Evolutionary conservation across 2,329 filamentous ascomycete species (phyloP), one percentile per base, ranked within the genome.

Genomic region (Botrytis medusae): DNA sequence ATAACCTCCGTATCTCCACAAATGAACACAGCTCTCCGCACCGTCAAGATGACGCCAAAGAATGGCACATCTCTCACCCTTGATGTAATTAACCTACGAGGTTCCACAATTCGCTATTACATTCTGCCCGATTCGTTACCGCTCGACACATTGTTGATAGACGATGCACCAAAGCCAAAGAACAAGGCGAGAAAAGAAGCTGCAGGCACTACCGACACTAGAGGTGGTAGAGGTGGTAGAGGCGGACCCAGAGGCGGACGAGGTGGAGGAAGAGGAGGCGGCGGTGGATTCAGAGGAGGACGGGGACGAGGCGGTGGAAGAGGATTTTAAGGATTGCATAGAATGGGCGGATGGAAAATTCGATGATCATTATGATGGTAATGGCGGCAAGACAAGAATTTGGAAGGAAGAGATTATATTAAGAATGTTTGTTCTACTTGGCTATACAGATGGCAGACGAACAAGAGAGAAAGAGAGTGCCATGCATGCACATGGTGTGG

Each of bases 151-250:
- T 88, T 99, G 71, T 88, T 99, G 75, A 94, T 99, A 79, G 96
- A 99, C 83, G 96, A 99, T 84, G 91, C 94, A 80, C 94, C 95
- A 69, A 99, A 99, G 87, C 95, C 96, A 75, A 98, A 98, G 92
- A 99, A 99, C 86, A 99, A 99, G 90, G 95, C 96, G 40, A 90
- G 95, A 82, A 99, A 99, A 88, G 96, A 98, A 85, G 88, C 89
- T 62, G 87, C 87, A 62, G 86, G 86, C 16, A 83, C 84, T 42
- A 83, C 85, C 63, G 82, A 84, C 32, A 57, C 51, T 57, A 57
- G 51, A 29, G 51, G 51, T 14, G 51, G 51, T 29, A 78, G 84
- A 63, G 82, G 85, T 37, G 81, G 85, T 54, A 80, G 86, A 61
- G 82, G 86, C 42, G 82, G 81, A 29, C 74, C 81, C 59, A 83